Evolutionary conservation across 768 basidiomycete genomes (phyloP), one percentile per base, ranked within the genome.

Genomic region (Pleurotus pulmonarius): DNA sequence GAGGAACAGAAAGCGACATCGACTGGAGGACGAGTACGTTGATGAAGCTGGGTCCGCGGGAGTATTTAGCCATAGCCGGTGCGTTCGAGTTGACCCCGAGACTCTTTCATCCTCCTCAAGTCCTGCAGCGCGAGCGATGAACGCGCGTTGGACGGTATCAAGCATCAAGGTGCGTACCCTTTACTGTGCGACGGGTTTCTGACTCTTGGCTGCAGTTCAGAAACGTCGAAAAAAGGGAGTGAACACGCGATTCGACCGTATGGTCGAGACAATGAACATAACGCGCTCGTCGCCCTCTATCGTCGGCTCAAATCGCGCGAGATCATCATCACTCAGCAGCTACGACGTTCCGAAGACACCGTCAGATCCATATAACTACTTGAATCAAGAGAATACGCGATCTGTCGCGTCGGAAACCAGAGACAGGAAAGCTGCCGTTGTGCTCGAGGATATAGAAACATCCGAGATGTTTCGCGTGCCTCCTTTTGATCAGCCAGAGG

Each of bases 181-280:
- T 37, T 1, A 34, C 29, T 9, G 8, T 34, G 29, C 8, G 29
- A 34, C 29, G 11, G 29, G 8, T 9, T 34, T 8, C 29, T 34
- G 29, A 34, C 29, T 11, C 29, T 34, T 9, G 8, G 1, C 8
- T 34, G 9, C 11, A 34, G 29, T 34, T 9, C 29, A 34, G 29
- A 88, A 84, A 60, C 79, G 83, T 16, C 75, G 75, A 22, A 81
- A 72, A 61, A 70, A 69, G n/a, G 77, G 78, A 6, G 68, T 85
- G 48, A 90, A 89, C 60, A 65, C 76, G 34, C 79, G 80, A 39
- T 87, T 83, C 61, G 87, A 90, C 65, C 74, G 74, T 44, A 90
- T 90, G 88, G 69, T 89, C 26, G 75, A 82, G 49, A 75, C 79
- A 2, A 82, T 87, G 72, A 76, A 80, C 54, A 59, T 70, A n/a